Base-by-base conservation (phyloP, 805 yeast genomes). In the Spathaspora girioi region DNA sequence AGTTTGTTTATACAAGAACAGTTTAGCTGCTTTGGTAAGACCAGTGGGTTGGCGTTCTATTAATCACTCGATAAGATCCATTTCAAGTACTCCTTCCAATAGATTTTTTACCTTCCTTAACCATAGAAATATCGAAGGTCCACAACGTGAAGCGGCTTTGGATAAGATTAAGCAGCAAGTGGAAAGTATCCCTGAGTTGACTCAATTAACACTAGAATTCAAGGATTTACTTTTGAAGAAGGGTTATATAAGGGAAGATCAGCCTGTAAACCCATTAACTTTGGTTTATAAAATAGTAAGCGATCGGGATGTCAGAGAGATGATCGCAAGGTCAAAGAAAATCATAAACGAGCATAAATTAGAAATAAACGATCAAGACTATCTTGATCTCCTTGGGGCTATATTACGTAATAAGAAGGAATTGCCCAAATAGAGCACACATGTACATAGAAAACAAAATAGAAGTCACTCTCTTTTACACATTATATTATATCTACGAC, bases 201-300 rank as follows among this genome's bases (percentile, higher is more conserved):
- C 59, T 38, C 50, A 59, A 23, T 50, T 66, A 14, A 59, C 71
- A 45, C 56, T 60, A 10, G 65, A 69, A 27, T 69, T 73, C 49
- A 73, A 70, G 53, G 50, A 46, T 10, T 54, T 67, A 20, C 62
- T 73, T 46, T 56, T 57, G 19, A 54, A 54, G 4, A 72, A 72
- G 51, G 77, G 77, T 26, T 60, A 66, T 48, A 32, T 51, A 2
- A 52, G 60, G 38, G 59, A 68, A 2, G 66, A 58, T 9, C 63
- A 64, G n/a, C 54, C 64, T 48, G 68, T 67, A 7, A 75, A 75
- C 2, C 64, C 68, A 18, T 57, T 71, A 61, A 55, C 67, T 53
- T 63, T 70, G 49, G 58, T 74, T 65, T 67, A 73, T 64, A 65
- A 63, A 52, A 60, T 74, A 38, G 60, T 72, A 48, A 58, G 72